These are phyloP conservation scores for Debaryomyces maramus DNA, from an alignment of 805 yeast genomes.

Conservation along the genomic window DNA sequence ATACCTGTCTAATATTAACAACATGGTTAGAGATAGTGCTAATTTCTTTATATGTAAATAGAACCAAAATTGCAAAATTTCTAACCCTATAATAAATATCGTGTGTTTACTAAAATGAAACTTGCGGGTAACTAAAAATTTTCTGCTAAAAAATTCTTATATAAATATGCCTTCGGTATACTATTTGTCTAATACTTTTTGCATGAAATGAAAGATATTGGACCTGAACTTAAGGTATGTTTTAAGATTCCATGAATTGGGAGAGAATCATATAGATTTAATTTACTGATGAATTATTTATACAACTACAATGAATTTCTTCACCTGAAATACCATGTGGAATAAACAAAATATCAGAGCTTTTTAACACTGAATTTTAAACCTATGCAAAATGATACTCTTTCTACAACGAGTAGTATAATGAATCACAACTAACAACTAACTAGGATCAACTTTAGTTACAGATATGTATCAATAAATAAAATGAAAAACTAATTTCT, in stretches of 20 bases:
- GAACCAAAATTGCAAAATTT: conserved; percentile 2
- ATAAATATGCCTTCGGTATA: not conserved
- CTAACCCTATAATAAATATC: not conserved
- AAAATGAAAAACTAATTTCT: too few species aligned
- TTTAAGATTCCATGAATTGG: not conserved
- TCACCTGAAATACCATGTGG: conserved; percentile 66
- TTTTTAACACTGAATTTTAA: conserved; percentile 63
- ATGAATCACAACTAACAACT: not conserved
- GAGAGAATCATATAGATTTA: not conserved
- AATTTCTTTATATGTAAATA: conserved; percentile 1
- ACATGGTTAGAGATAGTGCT: not conserved
- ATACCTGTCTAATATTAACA: not conserved
- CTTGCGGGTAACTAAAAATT: conserved; percentile 1
- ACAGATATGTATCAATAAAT: too few species aligned
- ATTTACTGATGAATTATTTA: conserved; percentile 31
- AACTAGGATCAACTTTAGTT: too few species aligned
- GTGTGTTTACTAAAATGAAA: not conserved
- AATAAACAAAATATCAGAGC: conserved; percentile 58
- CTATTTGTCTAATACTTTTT: not conserved
- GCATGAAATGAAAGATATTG: not conserved
- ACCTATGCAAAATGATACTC: not conserved
- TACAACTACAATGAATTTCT: conserved; percentile 57
- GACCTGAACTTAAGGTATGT: conserved; percentile 1
- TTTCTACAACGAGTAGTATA: not conserved
- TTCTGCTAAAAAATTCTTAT: not conserved